Percentiles rank a stretch among this genome's conserved stretches.
Evolutionary conservation across 345 rosid genomes (phyloP).

Genomic region (Syzygium jambos): DNA sequence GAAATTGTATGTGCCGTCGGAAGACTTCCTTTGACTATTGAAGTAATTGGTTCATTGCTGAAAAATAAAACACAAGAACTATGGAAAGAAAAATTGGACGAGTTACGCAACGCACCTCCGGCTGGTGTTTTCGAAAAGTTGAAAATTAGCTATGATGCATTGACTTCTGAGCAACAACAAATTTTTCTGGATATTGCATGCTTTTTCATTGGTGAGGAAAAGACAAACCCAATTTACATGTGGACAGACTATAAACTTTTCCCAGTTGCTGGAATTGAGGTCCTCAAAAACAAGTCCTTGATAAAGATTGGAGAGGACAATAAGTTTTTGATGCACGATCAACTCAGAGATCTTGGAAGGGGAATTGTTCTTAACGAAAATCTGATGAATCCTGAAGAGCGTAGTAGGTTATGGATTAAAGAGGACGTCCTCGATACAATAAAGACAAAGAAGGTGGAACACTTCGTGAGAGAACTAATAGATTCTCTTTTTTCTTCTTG

Average conservation of each 20-base stretch:
- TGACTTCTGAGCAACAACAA: neutral
- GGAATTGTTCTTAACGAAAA: neutral
- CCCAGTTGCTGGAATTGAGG: neutral
- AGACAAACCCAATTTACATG: neutral
- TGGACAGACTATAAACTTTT: neutral
- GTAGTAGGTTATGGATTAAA: neutral
- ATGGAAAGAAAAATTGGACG: too few species aligned
- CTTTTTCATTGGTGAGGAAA: too few species aligned
- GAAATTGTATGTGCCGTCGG: neutral
- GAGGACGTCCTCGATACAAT: neutral
- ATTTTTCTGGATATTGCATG: neutral
- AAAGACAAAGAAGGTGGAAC: accelerated
- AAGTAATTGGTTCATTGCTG: too few species aligned
- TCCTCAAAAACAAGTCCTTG: neutral
- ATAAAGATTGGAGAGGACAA: neutral
- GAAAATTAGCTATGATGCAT: neutral
- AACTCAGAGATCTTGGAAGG: neutral
- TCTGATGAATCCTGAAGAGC: neutral
- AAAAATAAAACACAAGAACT: too few species aligned
- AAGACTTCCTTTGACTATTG: conserved; percentile 1
- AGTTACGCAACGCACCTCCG: too few species aligned
- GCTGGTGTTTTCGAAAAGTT: too few species aligned
- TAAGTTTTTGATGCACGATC: neutral
- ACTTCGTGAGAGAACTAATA: accelerated
- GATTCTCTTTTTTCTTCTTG: neutral